Evolutionary conservation across 139 green algal genomes (phyloP).

Genomic region (Micromonas pusilla): DNA sequence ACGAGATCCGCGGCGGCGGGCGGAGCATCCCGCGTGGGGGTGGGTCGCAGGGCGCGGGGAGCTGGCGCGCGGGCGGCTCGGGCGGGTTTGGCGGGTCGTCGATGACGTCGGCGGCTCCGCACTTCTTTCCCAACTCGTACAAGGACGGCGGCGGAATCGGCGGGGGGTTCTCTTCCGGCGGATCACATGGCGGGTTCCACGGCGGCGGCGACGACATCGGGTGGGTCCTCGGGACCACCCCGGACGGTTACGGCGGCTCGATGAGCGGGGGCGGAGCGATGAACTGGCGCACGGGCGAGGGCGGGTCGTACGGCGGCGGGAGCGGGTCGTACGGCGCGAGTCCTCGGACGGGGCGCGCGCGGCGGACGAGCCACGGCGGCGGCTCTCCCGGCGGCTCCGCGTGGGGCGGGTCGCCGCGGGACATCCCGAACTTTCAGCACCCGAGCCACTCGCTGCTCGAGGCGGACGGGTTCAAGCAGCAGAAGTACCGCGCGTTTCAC

Average conservation of each 20-base stretch:
- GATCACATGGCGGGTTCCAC: too few relatives aligned
- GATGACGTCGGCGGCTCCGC: slow-evolving; percentile 20
- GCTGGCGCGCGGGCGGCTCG: not conserved
- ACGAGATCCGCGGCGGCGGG: slow-evolving; percentile 42
- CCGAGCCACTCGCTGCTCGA: slow-evolving; percentile 84
- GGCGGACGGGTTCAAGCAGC: slow-evolving; percentile 88
- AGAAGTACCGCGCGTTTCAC: slow-evolving; percentile 79
- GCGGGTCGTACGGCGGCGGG: not conserved
- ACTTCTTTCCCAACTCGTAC: slow-evolving; percentile 13
- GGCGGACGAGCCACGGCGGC: too few relatives aligned
- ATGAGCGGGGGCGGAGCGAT: not conserved
- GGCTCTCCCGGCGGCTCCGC: not conserved
- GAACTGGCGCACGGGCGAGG: slow-evolving; percentile 12
- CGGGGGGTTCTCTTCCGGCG: too few relatives aligned
- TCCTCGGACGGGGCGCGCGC: too few relatives aligned
- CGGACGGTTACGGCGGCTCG: not conserved
- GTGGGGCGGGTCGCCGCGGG: not conserved
- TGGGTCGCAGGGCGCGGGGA: not conserved
- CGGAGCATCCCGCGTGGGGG: not conserved
- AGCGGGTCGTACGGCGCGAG: too few relatives aligned
- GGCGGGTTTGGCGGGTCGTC: not conserved
- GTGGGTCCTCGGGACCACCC: slow-evolving; percentile 68
- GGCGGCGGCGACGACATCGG: slow-evolving; percentile 44
- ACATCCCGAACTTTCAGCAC: slow-evolving; percentile 46
- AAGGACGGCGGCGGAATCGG: not conserved